Base-by-base conservation (phyloP, 805 yeast genomes). In the Blastobotrys peoriensis region DNA sequence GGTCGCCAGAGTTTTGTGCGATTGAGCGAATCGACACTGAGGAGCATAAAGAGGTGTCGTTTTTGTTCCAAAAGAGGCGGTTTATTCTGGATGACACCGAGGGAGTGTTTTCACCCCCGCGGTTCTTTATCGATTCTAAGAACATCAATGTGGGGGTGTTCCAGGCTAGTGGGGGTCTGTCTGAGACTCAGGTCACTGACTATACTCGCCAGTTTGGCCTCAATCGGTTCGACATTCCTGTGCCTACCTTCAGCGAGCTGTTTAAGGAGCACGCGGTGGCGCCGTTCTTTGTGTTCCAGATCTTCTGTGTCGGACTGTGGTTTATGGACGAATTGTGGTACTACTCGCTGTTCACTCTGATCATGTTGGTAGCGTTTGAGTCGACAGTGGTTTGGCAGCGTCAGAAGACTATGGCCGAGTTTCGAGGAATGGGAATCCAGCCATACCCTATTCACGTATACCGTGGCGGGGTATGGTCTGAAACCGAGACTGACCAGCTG, bases 191-290 rank as follows among this genome's bases (percentile, higher is more conserved):
- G 15, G 60, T 61, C n/a, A 43, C 68, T 33, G 70, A 64, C 10
- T 55, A 69, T 33, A 54, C 56, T 36, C 77, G 88, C 58, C 67
- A 76, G 47, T 93, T 82, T 61, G 98, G 98, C 43, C 72, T 73
- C 53, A 93, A 93, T 69, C 75, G 75, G 53, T 93, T 93, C 61
- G 98, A 93, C 60, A 91, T 93, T 53, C 98, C 98, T 23, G 76
- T 93, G 44, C 98, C 98, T 41, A 78, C 96, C 0, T 91, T 93
- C 57, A 51, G 75, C 45, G 98, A 91, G 64, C 72, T 93, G 57
- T 93, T 93, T 71, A 83, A 86, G 60, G 98, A 93, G 66, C 98
- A 93, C 63, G 98, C 98, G 8, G 89, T 93, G 33, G 98, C 98
- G 10, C 98, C 98, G 9, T 86, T 93, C 64, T 93, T 93, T 57